A percentile compares a stretch with the other conserved stretches of the same genome.
Conservation (phyloP, 805 yeast genomes). For the Sugiyamaella lignohabitans region DNA sequence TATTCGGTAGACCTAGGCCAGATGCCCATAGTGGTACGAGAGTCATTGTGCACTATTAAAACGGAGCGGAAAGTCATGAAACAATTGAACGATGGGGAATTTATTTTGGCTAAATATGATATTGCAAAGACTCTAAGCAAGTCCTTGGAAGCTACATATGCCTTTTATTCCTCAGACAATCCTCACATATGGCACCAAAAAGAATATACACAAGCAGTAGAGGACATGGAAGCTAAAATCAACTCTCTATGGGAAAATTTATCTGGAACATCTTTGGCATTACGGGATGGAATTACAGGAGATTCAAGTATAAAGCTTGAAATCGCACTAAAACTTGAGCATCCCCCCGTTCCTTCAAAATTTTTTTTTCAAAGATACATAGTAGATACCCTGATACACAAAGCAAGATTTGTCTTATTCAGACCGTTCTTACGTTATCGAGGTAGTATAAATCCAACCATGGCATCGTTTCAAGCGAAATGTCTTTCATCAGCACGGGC, state of each 20-base stretch:
- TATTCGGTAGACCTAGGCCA: constrained; percentile 13
- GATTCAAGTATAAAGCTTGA: constrained; percentile 6
- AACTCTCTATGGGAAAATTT: constrained; percentile 3
- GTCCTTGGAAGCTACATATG: constrained; percentile 2
- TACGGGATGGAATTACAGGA: constrained; percentile 5
- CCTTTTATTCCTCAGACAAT: constrained; percentile 6
- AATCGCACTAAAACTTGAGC: constrained; percentile 8
- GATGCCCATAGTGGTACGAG: constrained; percentile 7
- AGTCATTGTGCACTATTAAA: not conserved
- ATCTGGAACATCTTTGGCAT: constrained; percentile 1
- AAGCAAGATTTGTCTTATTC: constrained; percentile 9
- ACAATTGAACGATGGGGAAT: constrained; percentile 7
- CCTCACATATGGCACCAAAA: not conserved
- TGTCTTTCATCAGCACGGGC: constrained; percentile 11
- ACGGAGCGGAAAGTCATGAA: constrained; percentile 1
- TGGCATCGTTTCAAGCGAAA: constrained; percentile 3
- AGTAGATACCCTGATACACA: constrained; percentile 14
- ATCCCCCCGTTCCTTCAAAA: constrained; percentile 7
- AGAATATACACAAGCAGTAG: not conserved
- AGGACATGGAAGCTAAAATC: constrained; percentile 2
- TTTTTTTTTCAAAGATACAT: constrained; percentile 11
- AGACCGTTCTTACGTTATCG: constrained; percentile 8
- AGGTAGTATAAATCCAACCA: constrained; percentile 1
- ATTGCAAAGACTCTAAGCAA: constrained; percentile 4
- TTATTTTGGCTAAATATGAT: constrained; percentile 5